Conservation (phyloP, 2,329 filamentous ascomycete species). For the Cladosporium colombiae region DNA sequence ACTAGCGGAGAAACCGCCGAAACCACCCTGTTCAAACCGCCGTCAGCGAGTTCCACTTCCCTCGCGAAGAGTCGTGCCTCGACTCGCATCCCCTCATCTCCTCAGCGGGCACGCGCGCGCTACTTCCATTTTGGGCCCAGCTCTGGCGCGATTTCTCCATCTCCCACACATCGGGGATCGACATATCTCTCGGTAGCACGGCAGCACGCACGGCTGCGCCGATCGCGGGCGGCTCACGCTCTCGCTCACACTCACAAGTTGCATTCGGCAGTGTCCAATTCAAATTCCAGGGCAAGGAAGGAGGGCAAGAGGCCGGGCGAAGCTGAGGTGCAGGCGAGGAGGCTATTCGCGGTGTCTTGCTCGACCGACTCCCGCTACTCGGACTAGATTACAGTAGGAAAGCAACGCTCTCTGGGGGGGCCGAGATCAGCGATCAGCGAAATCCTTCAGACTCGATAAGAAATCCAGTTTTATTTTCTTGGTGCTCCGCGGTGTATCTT, state of each 20-base stretch:
- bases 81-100: neutral
- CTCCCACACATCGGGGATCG: constrained; percentile 4
- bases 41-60: neutral
- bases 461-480: neutral
- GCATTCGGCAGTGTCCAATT: neutral
- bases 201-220: constrained; percentile 7
- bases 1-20: neutral
- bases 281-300: neutral
- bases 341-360: neutral
- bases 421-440: neutral
- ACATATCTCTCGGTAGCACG: constrained; percentile 7
- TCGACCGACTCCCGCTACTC: neutral
- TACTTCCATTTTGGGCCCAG: neutral
- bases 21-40: neutral
- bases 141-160: constrained; percentile 6
- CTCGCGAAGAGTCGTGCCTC: neutral
- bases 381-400: neutral
- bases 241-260: neutral
- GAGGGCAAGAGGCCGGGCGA: neutral
- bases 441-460: neutral
- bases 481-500: neutral
- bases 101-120: constrained; percentile 3
- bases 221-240: constrained; percentile 1
- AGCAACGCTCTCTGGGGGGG: neutral
- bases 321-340: neutral